Base-by-base conservation (phyloP, 257 asterid species). In the Solanum bulbocastanum region DNA sequence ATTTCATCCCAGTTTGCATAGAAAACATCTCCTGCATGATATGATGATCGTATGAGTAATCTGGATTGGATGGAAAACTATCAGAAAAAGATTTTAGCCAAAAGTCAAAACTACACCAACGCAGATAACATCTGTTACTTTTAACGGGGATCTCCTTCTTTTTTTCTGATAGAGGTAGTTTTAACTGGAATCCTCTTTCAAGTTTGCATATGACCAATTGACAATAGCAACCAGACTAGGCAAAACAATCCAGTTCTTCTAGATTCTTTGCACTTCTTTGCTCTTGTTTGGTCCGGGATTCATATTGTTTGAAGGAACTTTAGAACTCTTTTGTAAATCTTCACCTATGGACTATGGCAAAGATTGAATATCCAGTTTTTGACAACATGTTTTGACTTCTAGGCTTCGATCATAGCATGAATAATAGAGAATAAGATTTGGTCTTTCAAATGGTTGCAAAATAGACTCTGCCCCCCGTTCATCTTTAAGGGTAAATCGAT, bases 1-100 rank as follows among this genome's bases (percentile, higher is more conserved):
- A 97, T 96, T 89, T 95, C 99, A 86, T 96, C 98, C 99, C 99
- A 97, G 83, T 94, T 95, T 86, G 92, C 96, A 87, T 96, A 95
- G 90, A 97, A 96, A 82, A 95, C 99, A 91, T 97, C 99, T 82
- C 99, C 99, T 97, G 93, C 89, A 89, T 87, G 60, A 87, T 78
- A 86, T 44, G 62, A 78, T 30, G 32, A 91, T 66, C 78, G 58
- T 68, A 42, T 83, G 69, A 87, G 85, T 33, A 52, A 89, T 87
- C 87, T 75, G 78, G 81, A 68, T 83, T 66, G 85, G 69, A 18
- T 81, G 85, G 35, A 18, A 81, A 81, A 49, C 40, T 18, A 46
- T 49, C n/a, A 74, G 60, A 44, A 42, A 78, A 78, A 18, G 65
- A 46, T 3, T 81, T 25, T 16, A 81, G 12, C 18, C 30, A 81